These are phyloP conservation scores for Xylariaceae sp. DNA, from an alignment of 2,329 filamentous ascomycete genomes.

Conservation along the genomic window DNA sequence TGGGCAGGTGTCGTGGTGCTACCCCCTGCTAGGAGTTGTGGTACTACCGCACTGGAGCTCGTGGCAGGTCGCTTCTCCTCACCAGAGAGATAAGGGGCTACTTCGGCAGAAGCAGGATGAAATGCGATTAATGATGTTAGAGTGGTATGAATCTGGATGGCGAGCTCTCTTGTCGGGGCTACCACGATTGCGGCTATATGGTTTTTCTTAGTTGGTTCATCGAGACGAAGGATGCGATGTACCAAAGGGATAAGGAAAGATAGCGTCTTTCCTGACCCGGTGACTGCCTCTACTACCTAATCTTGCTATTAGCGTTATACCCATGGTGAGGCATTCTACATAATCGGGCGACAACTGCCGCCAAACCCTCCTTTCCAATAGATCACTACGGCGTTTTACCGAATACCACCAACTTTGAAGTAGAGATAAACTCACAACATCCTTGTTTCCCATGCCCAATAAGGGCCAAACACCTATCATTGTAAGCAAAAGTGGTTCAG, in stretches of 20 bases:
- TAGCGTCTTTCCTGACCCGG: constrained; percentile 88
- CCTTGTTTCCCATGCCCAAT: constrained; percentile 62
- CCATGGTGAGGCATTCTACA: too few species aligned
- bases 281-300: constrained; percentile 67
- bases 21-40: constrained; percentile 78
- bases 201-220: constrained; percentile 85
- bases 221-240: constrained; percentile 78
- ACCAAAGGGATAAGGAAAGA: constrained; percentile 75
- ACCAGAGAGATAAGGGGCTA: constrained; percentile 59
- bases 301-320: constrained; percentile 25
- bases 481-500: constrained; percentile 3
- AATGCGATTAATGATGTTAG: constrained; percentile 79
- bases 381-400: too few species aligned
- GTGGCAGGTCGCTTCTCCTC: constrained; percentile 61
- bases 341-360: neutral
- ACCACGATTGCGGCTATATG: constrained; percentile 91
- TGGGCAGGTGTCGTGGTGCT: constrained; percentile 77
- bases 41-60: constrained; percentile 65
- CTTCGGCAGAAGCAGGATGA: constrained; percentile 77
- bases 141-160: constrained; percentile 86
- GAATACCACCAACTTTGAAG: constrained; percentile 2
- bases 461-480: constrained; percentile 70
- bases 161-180: constrained; percentile 90
- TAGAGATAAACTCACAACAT: constrained; percentile 32
- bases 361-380: neutral